Base-by-base conservation (phyloP, 345 rosid genomes). In the Kandelia obovata region DNA sequence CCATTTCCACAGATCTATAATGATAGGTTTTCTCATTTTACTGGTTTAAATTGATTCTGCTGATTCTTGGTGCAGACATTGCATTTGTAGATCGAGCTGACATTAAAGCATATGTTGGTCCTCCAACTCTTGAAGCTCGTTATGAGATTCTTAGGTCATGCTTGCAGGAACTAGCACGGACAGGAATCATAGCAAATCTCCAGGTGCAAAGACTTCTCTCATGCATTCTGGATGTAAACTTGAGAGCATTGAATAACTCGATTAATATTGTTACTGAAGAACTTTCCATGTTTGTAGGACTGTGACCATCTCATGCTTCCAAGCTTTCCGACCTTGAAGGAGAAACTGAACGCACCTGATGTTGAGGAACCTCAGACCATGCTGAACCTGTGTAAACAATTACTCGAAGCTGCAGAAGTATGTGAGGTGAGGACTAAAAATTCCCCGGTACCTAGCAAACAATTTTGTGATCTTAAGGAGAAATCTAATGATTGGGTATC, bases 61-160 rank as follows among this genome's bases (percentile, higher is more conserved):
- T 4, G 56, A 26, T 61, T 32, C 19, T 73, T 75, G 72, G 62
- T 84, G 73, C 85, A 95, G 99, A 95, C 86, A 77, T 95, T 74
- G 99, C 99, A 37, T 95, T 95, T 70, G 92, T 95, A 64, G 97
- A 95, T 72, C 84, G 98, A 74, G 97, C 99, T 62, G 99, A 95
- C 79, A 87, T 95, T 74, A 95, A 95, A 82, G 99, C 99, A 46
- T 95, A 92, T 69, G 89, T 95, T 67, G 98, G 98, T 68, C 98
- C 99, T 71, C 98, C 99, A 76, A 88, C 88, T 73, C 83, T 90
- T 80, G 87, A 86, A 77, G 99, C 97, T 74, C 96, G 99, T 68
- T 92, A 88, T 60, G 96, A 90, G 77, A 95, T 92, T 74, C 77
- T 95, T 62, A 85, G 91, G 67, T 90, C 98, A 62, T 92, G 97